These are phyloP conservation scores for Pythium utonaiense DNA, from an alignment of 352 stramenopile genomes.

Conservation along the genomic window DNA sequence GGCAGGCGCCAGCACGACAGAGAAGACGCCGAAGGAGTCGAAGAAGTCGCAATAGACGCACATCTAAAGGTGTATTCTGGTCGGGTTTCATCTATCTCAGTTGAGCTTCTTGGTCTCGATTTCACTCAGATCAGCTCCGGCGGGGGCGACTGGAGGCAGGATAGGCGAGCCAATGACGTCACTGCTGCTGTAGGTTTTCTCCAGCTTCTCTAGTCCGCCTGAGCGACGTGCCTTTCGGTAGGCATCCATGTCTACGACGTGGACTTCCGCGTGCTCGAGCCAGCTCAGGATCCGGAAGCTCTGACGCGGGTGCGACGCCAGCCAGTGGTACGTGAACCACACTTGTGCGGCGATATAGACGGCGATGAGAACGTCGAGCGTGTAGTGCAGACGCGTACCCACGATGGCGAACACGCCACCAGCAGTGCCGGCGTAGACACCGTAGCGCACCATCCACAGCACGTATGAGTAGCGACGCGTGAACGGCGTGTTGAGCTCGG, in stretches of 20 bases:
- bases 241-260: conserved; percentile 74
- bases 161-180: background rate
- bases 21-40: background rate
- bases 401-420: conserved; percentile 82
- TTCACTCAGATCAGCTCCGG: conserved; percentile 14
- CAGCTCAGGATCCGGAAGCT: conserved; percentile 71
- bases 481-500: conserved; percentile 84
- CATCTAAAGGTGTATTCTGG: background rate
- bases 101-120: conserved; percentile 7
- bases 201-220: conserved; percentile 31
- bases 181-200: conserved; percentile 21
- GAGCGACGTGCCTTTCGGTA: conserved; percentile 74
- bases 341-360: conserved; percentile 85
- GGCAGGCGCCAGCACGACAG: conserved; percentile 3
- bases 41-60: conserved; percentile 41
- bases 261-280: conserved; percentile 79
- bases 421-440: conserved; percentile 57
- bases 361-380: conserved; percentile 82
- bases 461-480: conserved; percentile 68
- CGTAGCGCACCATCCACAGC: conserved; percentile 81
- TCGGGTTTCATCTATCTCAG: background rate
- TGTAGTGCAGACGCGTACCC: conserved; percentile 84
- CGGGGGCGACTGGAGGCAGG: background rate
- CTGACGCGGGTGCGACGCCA: conserved; percentile 53
- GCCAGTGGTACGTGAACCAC: conserved; percentile 85